These are phyloP conservation scores for Bauhinia variegata DNA, from an alignment of 306 rosid species.

Conservation along the genomic window DNA sequence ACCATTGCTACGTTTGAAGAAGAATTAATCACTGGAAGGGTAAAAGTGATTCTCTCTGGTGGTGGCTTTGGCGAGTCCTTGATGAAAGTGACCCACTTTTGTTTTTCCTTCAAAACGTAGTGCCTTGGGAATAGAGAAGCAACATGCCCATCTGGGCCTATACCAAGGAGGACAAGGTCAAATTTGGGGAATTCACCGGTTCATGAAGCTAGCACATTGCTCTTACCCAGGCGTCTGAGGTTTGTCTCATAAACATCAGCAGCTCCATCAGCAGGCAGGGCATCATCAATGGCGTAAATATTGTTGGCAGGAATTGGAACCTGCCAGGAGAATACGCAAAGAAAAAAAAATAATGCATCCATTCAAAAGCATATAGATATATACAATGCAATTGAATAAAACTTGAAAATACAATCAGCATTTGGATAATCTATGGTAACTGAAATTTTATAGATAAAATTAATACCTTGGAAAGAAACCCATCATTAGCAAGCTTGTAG, in stretches of 20 bases:
- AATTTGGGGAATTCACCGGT: conserved; percentile 65
- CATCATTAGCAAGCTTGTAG: conserved; percentile 79
- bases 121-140: conserved; percentile 80
- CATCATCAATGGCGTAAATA: conserved; percentile 66
- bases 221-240: conserved; percentile 52
- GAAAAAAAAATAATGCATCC: too few species aligned
- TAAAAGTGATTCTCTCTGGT: conserved; percentile 72
- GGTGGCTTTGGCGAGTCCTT: conserved; percentile 79
- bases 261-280: conserved; percentile 78
- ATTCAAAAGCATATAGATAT: too few species aligned
- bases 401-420: too few species aligned
- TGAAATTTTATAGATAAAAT: not conserved
- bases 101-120: conserved; percentile 53
- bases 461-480: conserved; percentile 81
- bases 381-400: too few species aligned
- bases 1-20: conserved; percentile 69
- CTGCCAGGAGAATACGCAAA: conserved; percentile 31
- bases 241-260: conserved; percentile 80
- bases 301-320: conserved; percentile 63
- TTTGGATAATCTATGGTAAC: too few species aligned
- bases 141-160: conserved; percentile 94
- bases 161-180: conserved; percentile 77
- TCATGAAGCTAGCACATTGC: conserved; percentile 54
- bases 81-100: conserved; percentile 70
- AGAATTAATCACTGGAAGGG: conserved; percentile 73